Conservation (phyloP, 2,329 filamentous ascomycete genomes). For the Arthrobotrys iridis region DNA sequence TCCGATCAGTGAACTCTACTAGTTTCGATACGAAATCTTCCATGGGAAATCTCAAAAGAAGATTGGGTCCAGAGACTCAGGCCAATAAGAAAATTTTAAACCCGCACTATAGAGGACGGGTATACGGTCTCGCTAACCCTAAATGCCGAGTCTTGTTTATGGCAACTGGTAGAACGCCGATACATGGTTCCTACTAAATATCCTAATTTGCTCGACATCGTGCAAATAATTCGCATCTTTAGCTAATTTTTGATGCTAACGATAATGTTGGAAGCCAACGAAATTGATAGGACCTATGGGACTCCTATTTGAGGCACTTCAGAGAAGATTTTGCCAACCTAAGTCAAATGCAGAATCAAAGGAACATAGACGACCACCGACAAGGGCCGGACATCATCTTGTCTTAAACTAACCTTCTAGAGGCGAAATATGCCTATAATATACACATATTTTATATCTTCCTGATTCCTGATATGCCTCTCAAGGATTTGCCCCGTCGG, state of each 20-base stretch:
- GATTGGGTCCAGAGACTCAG: background rate
- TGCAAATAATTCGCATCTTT: too few species aligned
- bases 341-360: background rate
- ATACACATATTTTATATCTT: slow-evolving; percentile 3
- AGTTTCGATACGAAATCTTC: background rate
- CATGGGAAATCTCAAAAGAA: background rate
- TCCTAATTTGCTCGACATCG: too few species aligned
- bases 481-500: slow-evolving; percentile 10
- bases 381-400: background rate
- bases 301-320: too few species aligned
- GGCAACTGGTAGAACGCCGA: too few species aligned
- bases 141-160: too few species aligned
- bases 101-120: too few species aligned
- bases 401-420: background rate
- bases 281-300: too few species aligned
- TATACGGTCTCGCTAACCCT: too few species aligned
- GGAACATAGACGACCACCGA: slow-evolving; percentile 10
- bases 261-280: too few species aligned
- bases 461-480: slow-evolving; percentile 3
- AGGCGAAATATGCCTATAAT: background rate
- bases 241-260: too few species aligned
- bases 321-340: background rate
- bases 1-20: background rate
- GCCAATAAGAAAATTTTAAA: too few species aligned
- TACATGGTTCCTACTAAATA: too few species aligned